Conservation (phyloP, 1,139 yeast genomes). For the Candida tropicalis region DNA sequence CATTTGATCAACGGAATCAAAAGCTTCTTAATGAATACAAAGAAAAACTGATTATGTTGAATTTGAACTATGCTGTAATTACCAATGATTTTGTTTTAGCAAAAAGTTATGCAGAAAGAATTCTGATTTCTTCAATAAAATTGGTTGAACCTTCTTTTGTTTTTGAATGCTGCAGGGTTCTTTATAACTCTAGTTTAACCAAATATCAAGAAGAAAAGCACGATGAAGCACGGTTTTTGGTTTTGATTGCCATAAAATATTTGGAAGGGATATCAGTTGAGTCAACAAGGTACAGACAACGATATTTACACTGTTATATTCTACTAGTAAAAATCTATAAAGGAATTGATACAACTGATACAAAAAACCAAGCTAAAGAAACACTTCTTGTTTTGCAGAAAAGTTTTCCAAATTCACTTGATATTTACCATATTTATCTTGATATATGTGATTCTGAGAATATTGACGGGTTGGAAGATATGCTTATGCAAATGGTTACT, state of each 20-base stretch:
- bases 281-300: constrained; percentile 7
- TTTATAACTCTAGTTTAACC: constrained; percentile 12
- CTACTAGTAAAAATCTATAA: constrained; percentile 13
- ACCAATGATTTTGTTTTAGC: constrained; percentile 8
- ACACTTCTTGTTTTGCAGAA: constrained; percentile 11
- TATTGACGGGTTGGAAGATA: constrained; percentile 9
- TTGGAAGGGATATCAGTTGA: constrained; percentile 9
- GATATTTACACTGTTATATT: constrained; percentile 12
- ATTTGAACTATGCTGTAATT: constrained; percentile 12
- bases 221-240: constrained; percentile 9
- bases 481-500: constrained; percentile 28
- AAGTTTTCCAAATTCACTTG: constrained; percentile 12
- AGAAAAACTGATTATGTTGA: constrained; percentile 10
- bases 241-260: constrained; percentile 10
- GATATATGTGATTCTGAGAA: constrained; percentile 8
- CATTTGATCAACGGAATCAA: constrained; percentile 2
- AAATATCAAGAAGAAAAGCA: constrained; percentile 5
- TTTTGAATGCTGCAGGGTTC: constrained; percentile 13
- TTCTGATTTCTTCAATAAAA: constrained; percentile 1
- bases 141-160: constrained; percentile 8
- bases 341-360: constrained; percentile 6
- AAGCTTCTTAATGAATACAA: constrained; percentile 7
- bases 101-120: constrained; percentile 9
- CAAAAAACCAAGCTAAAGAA: constrained; percentile 5
- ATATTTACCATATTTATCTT: constrained; percentile 13